Evolutionary conservation across 352 stramenopile species (phyloP).

Genomic region (Phytophthora niederhauseri): DNA sequence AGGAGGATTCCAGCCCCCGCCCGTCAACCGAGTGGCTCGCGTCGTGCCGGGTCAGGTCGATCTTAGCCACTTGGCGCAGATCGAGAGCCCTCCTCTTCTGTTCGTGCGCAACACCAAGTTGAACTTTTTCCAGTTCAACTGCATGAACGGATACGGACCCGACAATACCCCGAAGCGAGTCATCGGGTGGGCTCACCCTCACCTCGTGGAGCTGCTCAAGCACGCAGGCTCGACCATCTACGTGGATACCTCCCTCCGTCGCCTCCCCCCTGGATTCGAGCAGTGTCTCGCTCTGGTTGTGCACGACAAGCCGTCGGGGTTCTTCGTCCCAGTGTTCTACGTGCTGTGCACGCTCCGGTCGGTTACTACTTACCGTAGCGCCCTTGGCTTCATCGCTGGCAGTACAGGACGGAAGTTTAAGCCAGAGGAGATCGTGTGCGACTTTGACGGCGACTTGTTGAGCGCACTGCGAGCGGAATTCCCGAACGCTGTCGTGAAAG

Average conservation of each 20-base stretch:
- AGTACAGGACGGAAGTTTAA: slow-evolving; percentile 3
- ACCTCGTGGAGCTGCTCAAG: slow-evolving; percentile 16
- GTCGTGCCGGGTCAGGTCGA: not conserved
- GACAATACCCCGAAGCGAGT: slow-evolving; percentile 11
- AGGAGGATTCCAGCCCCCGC: not conserved
- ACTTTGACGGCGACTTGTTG: slow-evolving; percentile 15
- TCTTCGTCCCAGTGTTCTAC: slow-evolving; percentile 18
- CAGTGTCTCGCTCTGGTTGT: slow-evolving; percentile 10
- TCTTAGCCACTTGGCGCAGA: not conserved
- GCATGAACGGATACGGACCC: slow-evolving; percentile 5
- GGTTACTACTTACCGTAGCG: slow-evolving; percentile 4
- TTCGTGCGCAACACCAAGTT: slow-evolving; percentile 5
- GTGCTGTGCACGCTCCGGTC: slow-evolving; percentile 4
- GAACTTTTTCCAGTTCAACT: slow-evolving; percentile 18
- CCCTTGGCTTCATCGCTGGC: not conserved
- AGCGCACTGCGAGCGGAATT: slow-evolving; percentile 14
- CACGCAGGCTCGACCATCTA: slow-evolving; percentile 23
- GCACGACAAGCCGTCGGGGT: slow-evolving; percentile 3
- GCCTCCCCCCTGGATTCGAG: slow-evolving; percentile 23
- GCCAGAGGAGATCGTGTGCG: slow-evolving; percentile 6
- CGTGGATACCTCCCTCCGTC: slow-evolving; percentile 19
- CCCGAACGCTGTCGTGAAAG: slow-evolving; percentile 2
- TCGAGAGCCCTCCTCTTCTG: slow-evolving; percentile 5
- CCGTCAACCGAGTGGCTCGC: not conserved
- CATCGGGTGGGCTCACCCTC: slow-evolving; percentile 22